A percentile compares a stretch with the other conserved stretches of the same genome.
Conservation (phyloP, 2,329 filamentous ascomycete species). For the Colletotrichum lentis region DNA sequence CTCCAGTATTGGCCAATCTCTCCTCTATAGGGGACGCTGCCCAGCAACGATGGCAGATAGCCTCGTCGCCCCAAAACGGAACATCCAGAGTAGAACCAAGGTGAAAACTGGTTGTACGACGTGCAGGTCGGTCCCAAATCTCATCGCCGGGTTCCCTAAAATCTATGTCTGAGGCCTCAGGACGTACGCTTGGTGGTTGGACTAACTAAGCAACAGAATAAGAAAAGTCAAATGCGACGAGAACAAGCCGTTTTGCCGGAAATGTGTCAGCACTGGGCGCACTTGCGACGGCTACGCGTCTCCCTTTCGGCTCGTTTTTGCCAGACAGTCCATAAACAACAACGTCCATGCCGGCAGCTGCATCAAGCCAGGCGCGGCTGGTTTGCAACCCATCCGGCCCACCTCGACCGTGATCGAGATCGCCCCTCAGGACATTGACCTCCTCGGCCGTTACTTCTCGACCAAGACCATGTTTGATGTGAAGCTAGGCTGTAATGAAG, state of each 20-base stretch:
- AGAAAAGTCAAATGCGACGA: constrained; percentile 52
- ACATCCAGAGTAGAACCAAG: constrained; percentile 44
- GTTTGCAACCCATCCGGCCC: constrained; percentile 39
- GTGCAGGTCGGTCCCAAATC: constrained; percentile 50
- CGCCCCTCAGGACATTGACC: constrained; percentile 44
- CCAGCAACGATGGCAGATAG: constrained; percentile 40
- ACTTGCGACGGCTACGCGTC: constrained; percentile 55
- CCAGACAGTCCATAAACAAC: constrained; percentile 37
- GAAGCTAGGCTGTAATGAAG: constrained; percentile 48
- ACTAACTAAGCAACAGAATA: constrained; percentile 43
- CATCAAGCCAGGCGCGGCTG: constrained; percentile 36
- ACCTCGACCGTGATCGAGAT: constrained; percentile 38
- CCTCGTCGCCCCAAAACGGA: constrained; percentile 42
- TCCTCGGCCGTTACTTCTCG: constrained; percentile 52
- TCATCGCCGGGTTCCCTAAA: constrained; percentile 26
- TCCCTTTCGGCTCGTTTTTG: constrained; percentile 45
- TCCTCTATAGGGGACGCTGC: neutral
- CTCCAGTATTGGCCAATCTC: too few species aligned
- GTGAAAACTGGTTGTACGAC: constrained; percentile 55
- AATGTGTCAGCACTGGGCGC: constrained; percentile 51
- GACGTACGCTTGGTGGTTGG: neutral
- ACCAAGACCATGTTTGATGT: constrained; percentile 54
- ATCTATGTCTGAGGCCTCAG: too few species aligned
- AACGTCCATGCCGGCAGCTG: neutral
- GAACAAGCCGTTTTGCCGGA: constrained; percentile 48